Conservation (phyloP, 345 rosid species). For the Pseudoturritis turrita region DNA sequence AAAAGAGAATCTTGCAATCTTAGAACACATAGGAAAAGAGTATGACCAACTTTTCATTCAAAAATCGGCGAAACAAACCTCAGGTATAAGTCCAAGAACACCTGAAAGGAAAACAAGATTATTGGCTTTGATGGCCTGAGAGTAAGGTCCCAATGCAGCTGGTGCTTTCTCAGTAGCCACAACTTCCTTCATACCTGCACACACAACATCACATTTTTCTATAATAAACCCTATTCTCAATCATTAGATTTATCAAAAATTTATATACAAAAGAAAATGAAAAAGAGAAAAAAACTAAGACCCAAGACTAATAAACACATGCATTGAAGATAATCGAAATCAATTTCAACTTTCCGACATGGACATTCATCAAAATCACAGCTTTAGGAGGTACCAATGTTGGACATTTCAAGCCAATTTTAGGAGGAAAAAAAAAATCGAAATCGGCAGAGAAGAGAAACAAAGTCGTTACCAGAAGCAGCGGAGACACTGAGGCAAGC, state of each 20-base stretch:
- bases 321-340: neutral
- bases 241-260: neutral
- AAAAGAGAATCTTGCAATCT: constrained; percentile 10
- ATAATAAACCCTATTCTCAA: neutral
- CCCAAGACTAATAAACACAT: neutral
- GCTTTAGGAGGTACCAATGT: neutral
- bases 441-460: constrained; percentile 14
- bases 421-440: neutral
- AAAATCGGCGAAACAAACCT: constrained; percentile 40
- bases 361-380: constrained; percentile 15
- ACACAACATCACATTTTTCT: neutral
- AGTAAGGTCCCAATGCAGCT: constrained; percentile 90
- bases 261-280: neutral
- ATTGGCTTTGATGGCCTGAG: constrained; percentile 83
- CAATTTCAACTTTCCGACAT: neutral
- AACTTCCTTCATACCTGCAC: constrained; percentile 62
- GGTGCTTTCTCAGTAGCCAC: constrained; percentile 84
- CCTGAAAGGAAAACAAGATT: constrained; percentile 78
- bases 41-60: too few relatives aligned
- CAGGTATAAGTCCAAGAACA: constrained; percentile 80
- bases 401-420: neutral
- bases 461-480: constrained; percentile 6
- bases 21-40: neutral
- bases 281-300: neutral
- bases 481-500: constrained; percentile 36